phyloP scores from a whole-genome alignment of 2,329 filamentous ascomycete genomes.

The Fusarium liriodendri region DNA sequence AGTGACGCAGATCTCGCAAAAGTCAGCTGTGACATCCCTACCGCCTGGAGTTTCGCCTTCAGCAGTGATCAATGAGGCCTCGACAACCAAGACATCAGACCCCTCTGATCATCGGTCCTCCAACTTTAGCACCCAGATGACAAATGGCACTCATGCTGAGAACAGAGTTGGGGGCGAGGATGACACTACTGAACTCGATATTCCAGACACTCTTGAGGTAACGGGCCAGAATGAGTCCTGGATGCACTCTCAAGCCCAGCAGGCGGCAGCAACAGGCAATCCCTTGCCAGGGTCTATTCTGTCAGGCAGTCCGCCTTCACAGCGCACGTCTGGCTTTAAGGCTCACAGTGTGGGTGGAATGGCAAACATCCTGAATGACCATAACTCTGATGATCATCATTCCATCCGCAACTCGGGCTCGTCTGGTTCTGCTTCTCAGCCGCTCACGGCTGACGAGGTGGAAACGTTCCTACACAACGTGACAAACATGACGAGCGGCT shows the following conservation, averaged over 20 bases:
- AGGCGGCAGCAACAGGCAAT: constrained; percentile 58
- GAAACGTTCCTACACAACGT: constrained; percentile 71
- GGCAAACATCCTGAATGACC: constrained; percentile 55
- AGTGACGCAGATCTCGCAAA: constrained; percentile 72
- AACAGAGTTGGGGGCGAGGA: constrained; percentile 50
- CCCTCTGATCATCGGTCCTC: constrained; percentile 73
- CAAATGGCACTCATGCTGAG: constrained; percentile 71
- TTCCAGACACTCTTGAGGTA: constrained; percentile 66
- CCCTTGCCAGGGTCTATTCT: constrained; percentile 40
- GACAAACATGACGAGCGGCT: constrained; percentile 76
- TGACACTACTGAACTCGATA: constrained; percentile 51
- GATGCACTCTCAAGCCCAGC: constrained; percentile 69
- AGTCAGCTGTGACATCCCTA: constrained; percentile 68
- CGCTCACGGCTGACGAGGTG: constrained; percentile 63
- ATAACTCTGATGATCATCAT: constrained; percentile 49
- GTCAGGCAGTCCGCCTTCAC: constrained; percentile 52
- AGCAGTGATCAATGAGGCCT: constrained; percentile 82
- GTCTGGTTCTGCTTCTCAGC: constrained; percentile 59
- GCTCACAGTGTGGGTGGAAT: constrained; percentile 43
- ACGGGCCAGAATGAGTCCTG: constrained; percentile 64
- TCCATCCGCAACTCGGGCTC: constrained; percentile 47
- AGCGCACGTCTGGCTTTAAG: constrained; percentile 47
- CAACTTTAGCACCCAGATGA: constrained; percentile 76
- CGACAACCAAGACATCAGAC: constrained; percentile 90
- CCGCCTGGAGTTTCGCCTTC: constrained; percentile 69